Base-by-base conservation (phyloP, 2,329 filamentous ascomycete species). In the Ramichloridium luteum region DNA sequence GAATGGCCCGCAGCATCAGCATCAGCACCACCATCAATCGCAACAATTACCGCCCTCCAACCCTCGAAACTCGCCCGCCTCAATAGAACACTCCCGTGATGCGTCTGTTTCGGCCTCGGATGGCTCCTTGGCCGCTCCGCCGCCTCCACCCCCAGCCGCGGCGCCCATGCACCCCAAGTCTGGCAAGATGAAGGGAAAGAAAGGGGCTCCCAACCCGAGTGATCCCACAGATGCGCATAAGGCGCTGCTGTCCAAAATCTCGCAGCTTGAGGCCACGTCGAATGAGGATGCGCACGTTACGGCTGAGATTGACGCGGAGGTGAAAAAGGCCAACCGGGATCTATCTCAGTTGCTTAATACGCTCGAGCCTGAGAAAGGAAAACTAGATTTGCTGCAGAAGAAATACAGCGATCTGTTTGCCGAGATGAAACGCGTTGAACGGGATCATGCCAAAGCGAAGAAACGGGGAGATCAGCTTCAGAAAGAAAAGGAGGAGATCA, bases 241-340 rank as follows among this genome's bases (percentile, higher is more conserved):
- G 59, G 71, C 94, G 43, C 72, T 98, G 31, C 80, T 86, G 41
- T 84, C 86, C 40, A 84, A 92, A 53, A 94, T 98, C 54, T 88
- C 85, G 13, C 90, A 96, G 62, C 66, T 98, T 37, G 90, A 98
- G 58, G 80, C 84, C 41, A 86, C 94, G 66, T 82, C 80, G 30
- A 85, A 85, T 8, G 83, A 84, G 37, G 86, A 93, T 56, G 93
- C 92, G 59, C 88, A 93, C 47, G 84, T 94, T 60, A 86, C 94
- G 61, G 74, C 80, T 39, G 90, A 96, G 65, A 94, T 98, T 55
- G 88, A 93, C 59, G 80, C 84, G 44, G 85, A 93, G 65, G 84
- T 94, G 33, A 90, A 86, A 57, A 86, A 88, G 60, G 86, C 86
- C 29, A 93, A 86, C 47, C 76, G 88, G 46, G 90, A 96, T 54